Base-by-base conservation (phyloP, 2,329 filamentous ascomycete species). In the Exophiala viscosa region DNA sequence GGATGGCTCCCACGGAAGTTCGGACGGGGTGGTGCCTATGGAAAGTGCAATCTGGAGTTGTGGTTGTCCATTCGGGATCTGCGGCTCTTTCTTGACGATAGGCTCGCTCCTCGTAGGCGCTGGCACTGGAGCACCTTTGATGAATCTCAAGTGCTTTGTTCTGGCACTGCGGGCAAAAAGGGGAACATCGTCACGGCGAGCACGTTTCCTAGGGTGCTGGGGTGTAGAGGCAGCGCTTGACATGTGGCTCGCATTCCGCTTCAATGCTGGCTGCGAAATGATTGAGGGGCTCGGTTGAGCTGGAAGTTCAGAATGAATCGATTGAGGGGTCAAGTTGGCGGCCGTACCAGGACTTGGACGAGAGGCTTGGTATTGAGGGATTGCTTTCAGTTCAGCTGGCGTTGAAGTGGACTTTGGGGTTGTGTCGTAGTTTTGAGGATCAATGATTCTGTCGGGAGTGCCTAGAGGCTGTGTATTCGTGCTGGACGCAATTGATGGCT, bases 121-220 rank as follows among this genome's bases (percentile, higher is more conserved):
- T 3, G 11, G n/a, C 11, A 42, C 47, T 8, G 48, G 49, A 18
- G 44, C 39, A 10, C 41, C 48, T 17, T 55, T 46, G 44, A 55
- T 55, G 36, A 63, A 58, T 17, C 31, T 48, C 34, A 62, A 45
- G 13, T 51, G 48, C 67, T 70, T 57, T 61, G 70, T 49, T 68
- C 68, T 69, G 11, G 73, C 70, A 57, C 70, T 72, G 35, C 69
- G 70, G 15, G 76, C 76, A 62, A 69, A 82, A 34, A 80, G 74
- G 2, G 79, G 79, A 31, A 77, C 74, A 61, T 80, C 76, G 41
- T 74, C 71, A 56, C 77, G 78, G 45, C 77, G 71, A 54, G 71
- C 70, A 55, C 75, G 70, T 60, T 80, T 81, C 57, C 69, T 71
- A 13, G 73, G 74, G 15, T 68, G 70, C 48, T 71, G 65, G n/a